These are phyloP conservation scores for Ogataea polymorpha DNA, from an alignment of 805 yeast species.

Conservation along the genomic window DNA sequence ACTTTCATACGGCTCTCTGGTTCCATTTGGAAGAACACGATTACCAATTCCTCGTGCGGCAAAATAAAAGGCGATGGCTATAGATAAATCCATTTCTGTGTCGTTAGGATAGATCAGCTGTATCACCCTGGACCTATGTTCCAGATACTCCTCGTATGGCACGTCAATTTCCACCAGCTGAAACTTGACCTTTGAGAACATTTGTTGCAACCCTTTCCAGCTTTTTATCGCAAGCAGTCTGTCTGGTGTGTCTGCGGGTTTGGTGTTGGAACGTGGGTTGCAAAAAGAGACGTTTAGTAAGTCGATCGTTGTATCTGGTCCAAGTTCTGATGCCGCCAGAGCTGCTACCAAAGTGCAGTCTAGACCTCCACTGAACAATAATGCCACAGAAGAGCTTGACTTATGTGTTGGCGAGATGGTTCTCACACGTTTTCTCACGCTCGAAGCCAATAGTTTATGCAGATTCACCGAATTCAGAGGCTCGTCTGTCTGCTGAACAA, in stretches of 20 bases:
- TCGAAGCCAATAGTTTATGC: constrained; percentile 28
- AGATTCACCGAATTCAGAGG: constrained; percentile 19
- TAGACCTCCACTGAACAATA: constrained; percentile 90
- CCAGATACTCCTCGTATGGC: constrained; percentile 60
- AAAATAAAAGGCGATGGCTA: constrained; percentile 92
- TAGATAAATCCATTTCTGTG: constrained; percentile 94
- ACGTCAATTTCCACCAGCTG: constrained; percentile 70
- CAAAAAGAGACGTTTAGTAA: constrained; percentile 91
- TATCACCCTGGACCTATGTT: constrained; percentile 49
- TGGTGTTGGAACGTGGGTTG: constrained; percentile 70
- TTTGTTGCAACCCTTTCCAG: constrained; percentile 45
- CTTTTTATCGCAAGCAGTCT: constrained; percentile 69
- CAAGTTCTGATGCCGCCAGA: constrained; percentile 36
- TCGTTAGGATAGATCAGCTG: constrained; percentile 75
- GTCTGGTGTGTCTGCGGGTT: constrained; percentile 78
- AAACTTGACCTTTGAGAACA: constrained; percentile 42
- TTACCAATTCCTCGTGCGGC: constrained; percentile 64
- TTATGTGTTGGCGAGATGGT: constrained; percentile 58
- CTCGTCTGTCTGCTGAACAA: constrained; percentile 8
- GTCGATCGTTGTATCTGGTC: constrained; percentile 48
- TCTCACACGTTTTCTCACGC: constrained; percentile 50
- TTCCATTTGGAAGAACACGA: constrained; percentile 15
- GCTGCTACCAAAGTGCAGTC: constrained; percentile 86
- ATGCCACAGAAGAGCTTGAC: constrained; percentile 42
- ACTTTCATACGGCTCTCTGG: constrained; percentile 40